Percentiles rank a stretch among this genome's conserved stretches.
These are phyloP conservation scores for Epicoccum sorghinum DNA, from an alignment of 2,329 filamentous ascomycete genomes.

Conservation along the genomic window DNA sequence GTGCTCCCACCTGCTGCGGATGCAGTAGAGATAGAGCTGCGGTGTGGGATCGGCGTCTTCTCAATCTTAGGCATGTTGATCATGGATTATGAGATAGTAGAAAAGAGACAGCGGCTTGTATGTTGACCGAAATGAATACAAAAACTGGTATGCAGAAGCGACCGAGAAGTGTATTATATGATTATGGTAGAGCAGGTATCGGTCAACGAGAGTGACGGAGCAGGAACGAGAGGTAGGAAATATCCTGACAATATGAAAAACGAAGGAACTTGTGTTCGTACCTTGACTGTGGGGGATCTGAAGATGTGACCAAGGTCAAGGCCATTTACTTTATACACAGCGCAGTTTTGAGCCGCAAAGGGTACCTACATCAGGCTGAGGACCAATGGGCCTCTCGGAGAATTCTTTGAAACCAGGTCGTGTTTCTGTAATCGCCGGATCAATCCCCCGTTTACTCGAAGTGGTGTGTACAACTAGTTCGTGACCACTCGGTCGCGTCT, in stretches of 20 bases:
- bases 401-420: constrained; percentile 48
- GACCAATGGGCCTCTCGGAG: constrained; percentile 41
- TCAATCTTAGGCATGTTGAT: constrained; percentile 55
- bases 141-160: constrained; percentile 28
- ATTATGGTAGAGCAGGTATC: constrained; percentile 34
- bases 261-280: constrained; percentile 41
- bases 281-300: constrained; percentile 35
- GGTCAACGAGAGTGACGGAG: constrained; percentile 40
- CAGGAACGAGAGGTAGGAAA: constrained; percentile 42
- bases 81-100: constrained; percentile 27
- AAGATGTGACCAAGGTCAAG: constrained; percentile 23
- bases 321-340: constrained; percentile 41
- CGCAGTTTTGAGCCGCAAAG: constrained; percentile 26
- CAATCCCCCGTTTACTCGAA: constrained; percentile 34
- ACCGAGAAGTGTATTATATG: constrained; percentile 41
- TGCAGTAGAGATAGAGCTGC: constrained; percentile 41
- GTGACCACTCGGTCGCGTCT: constrained; percentile 37
- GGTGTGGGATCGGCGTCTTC: constrained; percentile 38
- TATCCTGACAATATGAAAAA: constrained; percentile 42
- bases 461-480: constrained; percentile 38
- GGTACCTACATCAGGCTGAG: constrained; percentile 33
- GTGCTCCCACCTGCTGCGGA: constrained; percentile 38
- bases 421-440: constrained; percentile 51
- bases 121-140: constrained; percentile 20
- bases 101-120: constrained; percentile 22